phyloP scores from a whole-genome alignment of 805 yeast species.

The Yamadazyma laniorum region DNA sequence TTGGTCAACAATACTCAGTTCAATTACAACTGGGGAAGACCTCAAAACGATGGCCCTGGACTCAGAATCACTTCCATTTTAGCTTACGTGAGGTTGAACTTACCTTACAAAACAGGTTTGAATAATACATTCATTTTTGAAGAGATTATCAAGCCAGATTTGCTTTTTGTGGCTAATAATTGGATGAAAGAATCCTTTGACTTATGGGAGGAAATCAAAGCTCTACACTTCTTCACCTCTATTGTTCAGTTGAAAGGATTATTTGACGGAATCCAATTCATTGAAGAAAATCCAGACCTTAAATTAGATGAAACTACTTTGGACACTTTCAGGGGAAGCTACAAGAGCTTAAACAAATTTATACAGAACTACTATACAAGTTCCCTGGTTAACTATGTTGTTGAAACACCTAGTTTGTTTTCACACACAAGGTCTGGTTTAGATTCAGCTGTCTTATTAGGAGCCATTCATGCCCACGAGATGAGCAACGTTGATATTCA shows the following conservation, averaged over 20 bases:
- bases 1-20: slow-evolving; percentile 64
- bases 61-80: slow-evolving; percentile 66
- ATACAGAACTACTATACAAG: slow-evolving; percentile 30
- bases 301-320: slow-evolving; percentile 24
- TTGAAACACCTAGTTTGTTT: slow-evolving; percentile 62
- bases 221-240: slow-evolving; percentile 77
- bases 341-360: slow-evolving; percentile 34
- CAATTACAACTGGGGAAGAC: slow-evolving; percentile 81
- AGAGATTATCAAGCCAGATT: slow-evolving; percentile 64
- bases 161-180: slow-evolving; percentile 54
- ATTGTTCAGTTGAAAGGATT: slow-evolving; percentile 72
- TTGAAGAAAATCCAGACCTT: slow-evolving; percentile 18
- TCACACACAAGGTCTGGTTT: slow-evolving; percentile 61
- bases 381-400: slow-evolving; percentile 41
- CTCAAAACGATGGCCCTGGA: slow-evolving; percentile 95
- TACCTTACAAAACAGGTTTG: slow-evolving; percentile 8
- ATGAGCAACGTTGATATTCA: slow-evolving; percentile 28
- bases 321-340: slow-evolving; percentile 26
- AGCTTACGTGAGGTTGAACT: slow-evolving; percentile 45
- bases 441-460: slow-evolving; percentile 73
- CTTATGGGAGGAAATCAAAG: slow-evolving; percentile 86
- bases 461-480: slow-evolving; percentile 47
- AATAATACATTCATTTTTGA: slow-evolving; percentile 41
- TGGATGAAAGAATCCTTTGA: slow-evolving; percentile 79
- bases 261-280: slow-evolving; percentile 46